These are phyloP conservation scores for Trypethelium eluteriae DNA, from an alignment of 495 filamentous ascomycete genomes.

Conservation along the genomic window DNA sequence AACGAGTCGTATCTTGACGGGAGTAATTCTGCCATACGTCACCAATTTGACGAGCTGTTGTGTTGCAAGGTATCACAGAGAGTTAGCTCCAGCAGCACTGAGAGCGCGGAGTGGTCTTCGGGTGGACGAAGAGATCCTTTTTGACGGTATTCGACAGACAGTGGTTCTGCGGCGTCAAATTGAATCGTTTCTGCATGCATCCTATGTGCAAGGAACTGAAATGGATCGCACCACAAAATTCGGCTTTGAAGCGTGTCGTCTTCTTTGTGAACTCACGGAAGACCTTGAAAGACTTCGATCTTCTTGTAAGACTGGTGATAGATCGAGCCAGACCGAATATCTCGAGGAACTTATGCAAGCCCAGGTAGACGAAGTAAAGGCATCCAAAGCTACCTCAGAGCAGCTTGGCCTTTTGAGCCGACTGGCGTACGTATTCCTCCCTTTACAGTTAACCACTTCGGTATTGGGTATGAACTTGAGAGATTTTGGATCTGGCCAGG, in stretches of 20 bases:
- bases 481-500: not conserved
- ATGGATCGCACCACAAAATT: not conserved
- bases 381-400: not conserved
- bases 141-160: not conserved
- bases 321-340: not conserved
- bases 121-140: not conserved
- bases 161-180: not conserved
- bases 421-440: not conserved
- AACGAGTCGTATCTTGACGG: not conserved
- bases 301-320: not conserved
- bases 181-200: not conserved
- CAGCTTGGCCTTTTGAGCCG: not conserved
- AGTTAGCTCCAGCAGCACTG: not conserved
- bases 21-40: not conserved
- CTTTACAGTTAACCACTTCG: not conserved
- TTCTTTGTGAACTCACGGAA: not conserved
- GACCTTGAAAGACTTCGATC: not conserved
- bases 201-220: not conserved
- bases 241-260: not conserved
- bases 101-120: not conserved
- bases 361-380: not conserved
- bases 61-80: not conserved
- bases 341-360: not conserved
- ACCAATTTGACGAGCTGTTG: not conserved
- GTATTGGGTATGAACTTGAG: slow-evolving; percentile 2